phyloP scores from a whole-genome alignment of 306 rosid species.

The Astragalus glycyphyllos region DNA sequence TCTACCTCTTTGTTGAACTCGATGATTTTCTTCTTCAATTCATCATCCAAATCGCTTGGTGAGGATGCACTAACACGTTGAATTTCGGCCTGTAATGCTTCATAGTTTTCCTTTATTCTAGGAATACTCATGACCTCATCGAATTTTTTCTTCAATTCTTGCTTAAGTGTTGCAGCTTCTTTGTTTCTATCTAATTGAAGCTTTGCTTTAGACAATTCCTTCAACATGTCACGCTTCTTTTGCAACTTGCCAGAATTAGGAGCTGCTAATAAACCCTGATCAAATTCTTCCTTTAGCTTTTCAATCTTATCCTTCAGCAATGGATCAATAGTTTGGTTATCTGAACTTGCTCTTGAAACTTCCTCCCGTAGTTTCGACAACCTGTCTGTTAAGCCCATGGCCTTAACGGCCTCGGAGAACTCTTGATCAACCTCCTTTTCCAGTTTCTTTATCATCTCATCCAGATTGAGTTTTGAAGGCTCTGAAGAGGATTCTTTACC shows the following conservation, averaged over 20 bases:
- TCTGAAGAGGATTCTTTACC: constrained; percentile 55
- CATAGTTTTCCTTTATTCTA: constrained; percentile 63
- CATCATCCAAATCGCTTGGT: constrained; percentile 57
- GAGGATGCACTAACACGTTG: constrained; percentile 54
- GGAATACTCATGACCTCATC: constrained; percentile 52
- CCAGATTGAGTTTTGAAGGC: constrained; percentile 52
- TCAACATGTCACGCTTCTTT: constrained; percentile 62
- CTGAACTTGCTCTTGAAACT: constrained; percentile 55
- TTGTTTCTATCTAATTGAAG: constrained; percentile 46
- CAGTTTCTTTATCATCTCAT: constrained; percentile 64
- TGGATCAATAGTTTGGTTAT: constrained; percentile 58
- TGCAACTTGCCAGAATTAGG: constrained; percentile 67
- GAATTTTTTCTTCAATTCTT: constrained; percentile 60
- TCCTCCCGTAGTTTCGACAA: constrained; percentile 59
- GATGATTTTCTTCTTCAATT: constrained; percentile 59
- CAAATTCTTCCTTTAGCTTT: constrained; percentile 66
- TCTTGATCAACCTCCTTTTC: constrained; percentile 66
- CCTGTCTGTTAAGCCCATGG: constrained; percentile 65
- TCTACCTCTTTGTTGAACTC: constrained; percentile 66
- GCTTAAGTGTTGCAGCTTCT: constrained; percentile 54
- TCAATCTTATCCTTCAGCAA: constrained; percentile 62
- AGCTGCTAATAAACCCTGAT: constrained; percentile 55
- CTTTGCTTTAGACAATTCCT: constrained; percentile 64
- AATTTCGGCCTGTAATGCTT: constrained; percentile 65
- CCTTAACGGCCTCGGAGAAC: constrained; percentile 65